A percentile compares a stretch with the other conserved stretches of the same genome.
Evolutionary conservation across 2,329 filamentous ascomycete genomes (phyloP).

Genomic region (Pseudopithomyces chartarum): DNA sequence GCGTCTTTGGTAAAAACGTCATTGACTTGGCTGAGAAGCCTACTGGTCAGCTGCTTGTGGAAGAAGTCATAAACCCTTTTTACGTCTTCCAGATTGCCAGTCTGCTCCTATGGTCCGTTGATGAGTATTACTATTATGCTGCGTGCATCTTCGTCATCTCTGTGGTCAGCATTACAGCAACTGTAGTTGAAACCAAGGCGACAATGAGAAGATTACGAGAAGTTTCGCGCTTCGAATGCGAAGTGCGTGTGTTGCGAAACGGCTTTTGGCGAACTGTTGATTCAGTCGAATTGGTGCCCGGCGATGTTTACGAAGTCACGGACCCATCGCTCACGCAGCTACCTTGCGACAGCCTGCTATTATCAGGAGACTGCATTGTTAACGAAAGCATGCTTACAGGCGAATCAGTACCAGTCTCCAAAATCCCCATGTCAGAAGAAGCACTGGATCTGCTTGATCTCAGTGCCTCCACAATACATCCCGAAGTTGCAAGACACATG

Average conservation of each 20-base stretch:
- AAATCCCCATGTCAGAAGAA: slow-evolving; percentile 81
- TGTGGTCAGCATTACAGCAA: slow-evolving; percentile 85
- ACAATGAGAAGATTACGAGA: slow-evolving; percentile 91
- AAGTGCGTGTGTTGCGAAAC: slow-evolving; percentile 88
- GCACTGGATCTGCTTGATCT: slow-evolving; percentile 78
- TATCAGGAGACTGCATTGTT: slow-evolving; percentile 95
- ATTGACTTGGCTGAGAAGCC: slow-evolving; percentile 95
- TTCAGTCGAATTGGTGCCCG: slow-evolving; percentile 88
- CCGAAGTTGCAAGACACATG: slow-evolving; percentile 85
- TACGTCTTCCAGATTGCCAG: slow-evolving; percentile 98
- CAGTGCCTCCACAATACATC: slow-evolving; percentile 78
- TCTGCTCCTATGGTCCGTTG: slow-evolving; percentile 89
- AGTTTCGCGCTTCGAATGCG: slow-evolving; percentile 93
- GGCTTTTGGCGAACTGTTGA: slow-evolving; percentile 93
- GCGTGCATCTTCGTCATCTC: slow-evolving; percentile 95
- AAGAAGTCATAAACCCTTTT: slow-evolving; percentile 97
- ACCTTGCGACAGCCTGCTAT: slow-evolving; percentile 86
- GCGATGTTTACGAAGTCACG: slow-evolving; percentile 95
- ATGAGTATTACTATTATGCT: slow-evolving; percentile 98
- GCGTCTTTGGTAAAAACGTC: slow-evolving; percentile 85
- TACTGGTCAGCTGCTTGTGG: slow-evolving; percentile 78
- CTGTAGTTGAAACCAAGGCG: slow-evolving; percentile 86
- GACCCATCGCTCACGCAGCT: slow-evolving; percentile 88
- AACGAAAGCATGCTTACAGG: slow-evolving; percentile 99
- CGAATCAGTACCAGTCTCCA: slow-evolving; percentile 96